Evolutionary conservation across 1,284 basidiomycete genomes (phyloP).

Genomic region (Puccinia hordei): DNA sequence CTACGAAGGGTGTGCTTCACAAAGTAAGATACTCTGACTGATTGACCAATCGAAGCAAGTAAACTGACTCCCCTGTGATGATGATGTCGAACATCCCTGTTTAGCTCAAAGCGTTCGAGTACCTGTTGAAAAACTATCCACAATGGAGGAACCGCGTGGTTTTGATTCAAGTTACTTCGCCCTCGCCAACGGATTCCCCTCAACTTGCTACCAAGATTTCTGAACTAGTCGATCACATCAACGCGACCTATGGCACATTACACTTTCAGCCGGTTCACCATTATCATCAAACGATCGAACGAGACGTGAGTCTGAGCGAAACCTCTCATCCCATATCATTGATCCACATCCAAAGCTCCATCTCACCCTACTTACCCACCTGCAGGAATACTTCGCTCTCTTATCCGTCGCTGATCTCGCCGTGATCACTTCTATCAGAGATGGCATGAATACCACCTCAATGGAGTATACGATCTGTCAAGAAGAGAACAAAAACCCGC

Average conservation of each 20-base stretch:
- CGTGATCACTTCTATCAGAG: constrained; percentile 90
- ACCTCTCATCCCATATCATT: too few species aligned
- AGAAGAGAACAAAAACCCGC: constrained; percentile 75
- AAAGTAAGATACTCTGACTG: constrained; percentile 65
- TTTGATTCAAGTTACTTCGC: constrained; percentile 81
- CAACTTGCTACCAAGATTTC: constrained; percentile 91
- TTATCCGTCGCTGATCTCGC: constrained; percentile 90
- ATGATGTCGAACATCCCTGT: background rate
- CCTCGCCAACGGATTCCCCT: constrained; percentile 88
- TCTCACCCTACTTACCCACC: too few species aligned
- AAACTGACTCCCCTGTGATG: constrained; percentile 14
- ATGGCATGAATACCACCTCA: constrained; percentile 98
- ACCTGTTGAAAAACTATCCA: constrained; percentile 87
- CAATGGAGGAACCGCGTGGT: constrained; percentile 81
- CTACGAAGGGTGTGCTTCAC: constrained; percentile 95
- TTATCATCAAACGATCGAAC: constrained; percentile 94
- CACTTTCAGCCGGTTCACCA: constrained; percentile 99
- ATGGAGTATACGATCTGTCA: constrained; percentile 98
- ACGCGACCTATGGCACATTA: constrained; percentile 89
- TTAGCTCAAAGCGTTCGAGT: constrained; percentile 89
- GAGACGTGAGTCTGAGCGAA: constrained; percentile 56
- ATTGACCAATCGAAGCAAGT: background rate
- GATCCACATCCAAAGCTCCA: too few species aligned
- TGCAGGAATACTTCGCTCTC: constrained; percentile 98
- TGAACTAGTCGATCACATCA: constrained; percentile 94